A percentile compares a stretch with the other conserved stretches of the same genome.
Conservation (phyloP, 257 asterid species). For the Prunella vulgaris region DNA sequence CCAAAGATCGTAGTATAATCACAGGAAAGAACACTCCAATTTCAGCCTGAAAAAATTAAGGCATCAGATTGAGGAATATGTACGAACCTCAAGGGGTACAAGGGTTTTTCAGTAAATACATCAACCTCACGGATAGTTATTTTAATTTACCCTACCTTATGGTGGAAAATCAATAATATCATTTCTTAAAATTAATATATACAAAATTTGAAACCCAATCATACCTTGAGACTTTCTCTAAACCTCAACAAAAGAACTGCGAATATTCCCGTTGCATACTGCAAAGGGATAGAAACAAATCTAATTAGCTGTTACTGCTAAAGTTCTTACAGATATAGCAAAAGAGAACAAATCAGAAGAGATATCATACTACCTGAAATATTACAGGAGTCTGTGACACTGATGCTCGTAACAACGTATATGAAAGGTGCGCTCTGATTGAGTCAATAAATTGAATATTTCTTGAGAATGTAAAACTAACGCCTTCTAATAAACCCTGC, state of each 20-base stretch:
- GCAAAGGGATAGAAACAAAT: constrained; percentile 26
- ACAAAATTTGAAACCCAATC: constrained; percentile 18
- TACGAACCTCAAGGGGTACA: background rate
- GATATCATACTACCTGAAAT: constrained; percentile 60
- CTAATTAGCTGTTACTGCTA: constrained; percentile 21
- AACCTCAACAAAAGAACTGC: constrained; percentile 78
- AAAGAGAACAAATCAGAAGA: constrained; percentile 19
- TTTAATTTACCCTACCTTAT: background rate
- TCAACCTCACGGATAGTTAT: background rate
- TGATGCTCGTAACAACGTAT: constrained; percentile 84
- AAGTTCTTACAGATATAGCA: constrained; percentile 10
- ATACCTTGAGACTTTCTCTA: constrained; percentile 93
- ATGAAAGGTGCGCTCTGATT: constrained; percentile 89
- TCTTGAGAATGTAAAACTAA: constrained; percentile 69
- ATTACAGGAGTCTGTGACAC: constrained; percentile 67
- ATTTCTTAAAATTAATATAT: constrained; percentile 15
- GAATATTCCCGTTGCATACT: constrained; percentile 94
- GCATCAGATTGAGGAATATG: constrained; percentile 22
- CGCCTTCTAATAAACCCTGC: constrained; percentile 93
- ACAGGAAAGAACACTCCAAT: constrained; percentile 96
- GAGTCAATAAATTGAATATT: constrained; percentile 80
- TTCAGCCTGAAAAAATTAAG: constrained; percentile 67
- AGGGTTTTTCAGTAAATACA: background rate
- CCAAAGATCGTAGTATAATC: constrained; percentile 76
- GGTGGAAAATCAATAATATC: constrained; percentile 9